Percentiles rank a stretch among this genome's conserved stretches.
phyloP scores from a whole-genome alignment of 164 flowering plant genomes.

The Houttuynia cordata region DNA sequence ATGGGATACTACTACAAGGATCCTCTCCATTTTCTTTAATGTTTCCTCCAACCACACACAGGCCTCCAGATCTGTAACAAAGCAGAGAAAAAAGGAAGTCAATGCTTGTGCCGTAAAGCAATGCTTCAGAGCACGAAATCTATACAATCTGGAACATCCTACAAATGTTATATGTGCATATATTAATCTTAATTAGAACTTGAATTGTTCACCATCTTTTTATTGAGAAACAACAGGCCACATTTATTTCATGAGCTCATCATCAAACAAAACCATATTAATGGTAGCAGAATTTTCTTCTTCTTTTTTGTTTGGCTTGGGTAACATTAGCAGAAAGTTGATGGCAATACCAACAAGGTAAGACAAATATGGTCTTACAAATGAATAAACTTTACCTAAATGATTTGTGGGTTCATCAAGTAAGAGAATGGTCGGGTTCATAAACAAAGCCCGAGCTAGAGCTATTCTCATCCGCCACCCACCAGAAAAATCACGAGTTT shows the following conservation, averaged over 20 bases:
- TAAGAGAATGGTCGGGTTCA: conserved; percentile 79
- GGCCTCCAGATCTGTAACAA: conserved; percentile 74
- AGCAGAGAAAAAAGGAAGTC: neutral
- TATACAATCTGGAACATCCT: no score
- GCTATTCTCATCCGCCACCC: conserved; percentile 99
- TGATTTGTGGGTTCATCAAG: conserved; percentile 97
- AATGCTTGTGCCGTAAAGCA: neutral
- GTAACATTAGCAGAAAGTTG: no score
- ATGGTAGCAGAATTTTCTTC: no score
- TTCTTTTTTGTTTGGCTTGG: no score
- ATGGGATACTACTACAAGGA: conserved; percentile 89
- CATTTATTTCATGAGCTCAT: no score
- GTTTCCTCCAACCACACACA: conserved; percentile 98
- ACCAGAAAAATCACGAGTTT: conserved; percentile 88
- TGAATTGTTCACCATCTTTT: no score
- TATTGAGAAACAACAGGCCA: no score
- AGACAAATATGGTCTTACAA: neutral
- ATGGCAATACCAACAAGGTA: no score
- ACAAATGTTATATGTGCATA: no score
- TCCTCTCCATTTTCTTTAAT: conserved; percentile 79
- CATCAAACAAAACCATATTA: no score
- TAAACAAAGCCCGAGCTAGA: conserved; percentile 77
- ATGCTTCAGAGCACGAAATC: no score
- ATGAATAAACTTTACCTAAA: conserved; percentile 40
- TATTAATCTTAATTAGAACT: no score